Conservation (phyloP, 805 yeast genomes). For the Komagataella mondaviorum region DNA sequence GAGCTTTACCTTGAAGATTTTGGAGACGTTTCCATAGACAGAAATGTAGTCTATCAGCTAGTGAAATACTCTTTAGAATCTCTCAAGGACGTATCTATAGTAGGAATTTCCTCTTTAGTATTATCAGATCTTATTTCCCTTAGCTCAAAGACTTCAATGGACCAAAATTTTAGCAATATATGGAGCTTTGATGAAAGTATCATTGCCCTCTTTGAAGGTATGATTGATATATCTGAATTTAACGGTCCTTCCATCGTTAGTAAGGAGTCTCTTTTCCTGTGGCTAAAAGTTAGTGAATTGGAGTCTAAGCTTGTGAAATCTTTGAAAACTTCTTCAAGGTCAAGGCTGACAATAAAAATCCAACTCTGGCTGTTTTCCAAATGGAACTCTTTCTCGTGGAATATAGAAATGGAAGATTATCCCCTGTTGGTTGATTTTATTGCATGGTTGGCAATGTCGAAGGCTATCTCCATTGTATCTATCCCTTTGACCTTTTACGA, state of each 20-base stretch:
- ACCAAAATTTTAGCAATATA: background rate
- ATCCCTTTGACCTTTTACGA: background rate
- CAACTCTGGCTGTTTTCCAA: slow-evolving; percentile 38
- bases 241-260: slow-evolving; percentile 44
- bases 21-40: background rate
- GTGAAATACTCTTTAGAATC: slow-evolving; percentile 22
- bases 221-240: slow-evolving; percentile 40
- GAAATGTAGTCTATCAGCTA: slow-evolving; percentile 9
- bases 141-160: background rate
- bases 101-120: slow-evolving; percentile 19
- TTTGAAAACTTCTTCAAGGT: background rate
- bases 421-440: background rate
- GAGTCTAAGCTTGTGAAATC: slow-evolving; percentile 7
- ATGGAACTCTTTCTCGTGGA: slow-evolving; percentile 21
- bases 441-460: background rate
- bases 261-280: slow-evolving; percentile 35
- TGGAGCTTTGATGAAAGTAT: background rate
- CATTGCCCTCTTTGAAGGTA: slow-evolving; percentile 24
- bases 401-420: background rate
- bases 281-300: slow-evolving; percentile 30
- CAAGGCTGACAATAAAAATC: slow-evolving; percentile 16
- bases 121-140: slow-evolving; percentile 6
- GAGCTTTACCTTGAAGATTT: background rate
- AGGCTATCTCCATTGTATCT: background rate
- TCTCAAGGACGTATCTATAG: slow-evolving; percentile 17